Evolutionary conservation across 108 stramenopile species (phyloP), one percentile per base, ranked within the genome.

Genomic region (Pseudonitzschia delicatissima): DNA sequence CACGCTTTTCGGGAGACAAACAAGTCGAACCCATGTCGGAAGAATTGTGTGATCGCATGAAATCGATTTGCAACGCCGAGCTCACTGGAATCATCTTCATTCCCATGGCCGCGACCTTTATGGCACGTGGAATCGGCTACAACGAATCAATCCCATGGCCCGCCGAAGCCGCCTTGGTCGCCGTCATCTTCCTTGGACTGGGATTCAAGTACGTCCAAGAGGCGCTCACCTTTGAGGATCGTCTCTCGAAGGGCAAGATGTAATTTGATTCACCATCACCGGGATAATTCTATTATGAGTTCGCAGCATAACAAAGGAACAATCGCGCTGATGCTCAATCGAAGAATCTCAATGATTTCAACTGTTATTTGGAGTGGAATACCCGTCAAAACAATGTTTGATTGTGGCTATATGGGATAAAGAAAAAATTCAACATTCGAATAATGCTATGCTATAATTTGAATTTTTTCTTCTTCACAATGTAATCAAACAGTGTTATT

Each of bases 201-300:
- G 69, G 72, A 21, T 87, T 73, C 82, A 85, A 85, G 64, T 93
- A 93, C 74, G 63, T 80, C 40, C 88, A 80, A 47, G 86, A 93
- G 66, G 92, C 92, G 11, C 65, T 90, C 18, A 64, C 74, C 18
- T 93, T 76, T 68, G 80, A 87, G 62, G 83, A 86, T 18, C 29
- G 31, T 11, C 20, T 55, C 3, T 18, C 47, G 2, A 23, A 48
- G 47, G n/a, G n/a, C n/a, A n/a, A n/a, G n/a, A n/a, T n/a, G n/a
- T n/a, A n/a, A n/a, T n/a, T n/a, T n/a, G n/a, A n/a, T n/a, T n/a
- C n/a, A n/a, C n/a, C n/a, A n/a, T n/a, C n/a, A n/a, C n/a, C n/a
- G n/a, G n/a, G n/a, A n/a, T n/a, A n/a, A n/a, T n/a, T n/a, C n/a
- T n/a, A n/a, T n/a, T n/a, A n/a, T n/a, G n/a, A n/a, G n/a, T n/a